Evolutionary conservation across 768 basidiomycete species (phyloP).

Genomic region (Boletus sensibilis): DNA sequence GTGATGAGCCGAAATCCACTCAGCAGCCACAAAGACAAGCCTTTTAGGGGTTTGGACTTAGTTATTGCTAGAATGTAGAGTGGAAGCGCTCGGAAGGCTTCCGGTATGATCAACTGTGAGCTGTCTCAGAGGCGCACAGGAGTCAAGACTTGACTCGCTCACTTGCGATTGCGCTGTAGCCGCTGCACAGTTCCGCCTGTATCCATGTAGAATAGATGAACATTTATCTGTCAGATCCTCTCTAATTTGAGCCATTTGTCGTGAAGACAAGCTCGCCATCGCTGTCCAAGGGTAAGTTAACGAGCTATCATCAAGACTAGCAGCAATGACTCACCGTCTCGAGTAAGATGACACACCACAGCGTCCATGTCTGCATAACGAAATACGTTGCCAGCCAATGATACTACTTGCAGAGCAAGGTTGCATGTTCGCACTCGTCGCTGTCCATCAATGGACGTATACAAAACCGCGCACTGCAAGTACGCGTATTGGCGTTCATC

Average conservation of each 20-base stretch:
- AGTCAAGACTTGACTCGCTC: constrained; percentile 12
- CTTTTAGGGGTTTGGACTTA: constrained; percentile 94
- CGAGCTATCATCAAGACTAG: background rate
- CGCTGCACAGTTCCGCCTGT: constrained; percentile 85
- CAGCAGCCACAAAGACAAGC: constrained; percentile 37
- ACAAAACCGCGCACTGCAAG: constrained; percentile 84
- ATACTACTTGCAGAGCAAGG: constrained; percentile 75
- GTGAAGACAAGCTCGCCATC: constrained; percentile 57
- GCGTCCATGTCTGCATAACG: constrained; percentile 89
- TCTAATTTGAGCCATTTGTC: constrained; percentile 70
- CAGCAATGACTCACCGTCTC: constrained; percentile 61
- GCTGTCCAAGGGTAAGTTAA: constrained; percentile 44
- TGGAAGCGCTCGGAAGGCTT: constrained; percentile 85
- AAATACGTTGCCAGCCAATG: constrained; percentile 89
- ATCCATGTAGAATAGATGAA: constrained; percentile 77
- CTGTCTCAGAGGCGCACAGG: constrained; percentile 6
- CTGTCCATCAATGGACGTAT: constrained; percentile 75
- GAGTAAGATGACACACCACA: constrained; percentile 67
- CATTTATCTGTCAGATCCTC: constrained; percentile 85
- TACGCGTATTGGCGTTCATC: constrained; percentile 72
- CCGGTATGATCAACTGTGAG: constrained; percentile 85
- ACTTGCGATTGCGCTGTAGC: constrained; percentile 79
- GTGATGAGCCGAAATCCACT: constrained; percentile 5
- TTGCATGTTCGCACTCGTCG: constrained; percentile 85
- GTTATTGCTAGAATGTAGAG: constrained; percentile 76